Evolutionary conservation across 129 eudicot genomes (phyloP).

Genomic region (Smallanthus sonchifolius): DNA sequence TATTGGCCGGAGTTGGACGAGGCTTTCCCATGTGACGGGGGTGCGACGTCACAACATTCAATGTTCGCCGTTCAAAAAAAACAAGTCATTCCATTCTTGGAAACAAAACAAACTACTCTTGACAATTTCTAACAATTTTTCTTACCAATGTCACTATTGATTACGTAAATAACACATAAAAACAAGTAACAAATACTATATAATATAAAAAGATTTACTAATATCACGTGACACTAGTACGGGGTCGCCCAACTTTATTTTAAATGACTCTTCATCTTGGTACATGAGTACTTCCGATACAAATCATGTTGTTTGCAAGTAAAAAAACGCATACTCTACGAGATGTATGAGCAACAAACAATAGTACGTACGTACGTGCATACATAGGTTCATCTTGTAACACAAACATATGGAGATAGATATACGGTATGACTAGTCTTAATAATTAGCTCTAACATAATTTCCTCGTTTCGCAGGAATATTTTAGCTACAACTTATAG

Average conservation of each 20-base stretch:
- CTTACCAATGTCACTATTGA: not conserved
- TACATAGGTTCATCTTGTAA: slow-evolving; percentile 19
- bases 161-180: not conserved
- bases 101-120: too few species aligned
- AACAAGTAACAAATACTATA: too few species aligned
- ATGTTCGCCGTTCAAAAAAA: too few species aligned
- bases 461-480: slow-evolving; percentile 13
- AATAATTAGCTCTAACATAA: slow-evolving; percentile 16
- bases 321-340: slow-evolving; percentile 27
- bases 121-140: too few species aligned
- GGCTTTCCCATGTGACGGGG: too few species aligned
- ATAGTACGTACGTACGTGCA: slow-evolving; percentile 2
- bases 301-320: slow-evolving; percentile 25
- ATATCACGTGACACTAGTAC: not conserved
- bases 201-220: not conserved
- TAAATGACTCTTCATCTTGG: slow-evolving; percentile 7
- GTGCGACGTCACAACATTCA: too few species aligned
- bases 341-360: slow-evolving; percentile 29
- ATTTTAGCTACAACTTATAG: slow-evolving; percentile 7
- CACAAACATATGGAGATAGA: slow-evolving; percentile 31
- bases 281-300: slow-evolving; percentile 25
- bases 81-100: not conserved
- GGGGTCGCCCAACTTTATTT: too few species aligned
- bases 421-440: slow-evolving; percentile 8
- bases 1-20: too few species aligned